Base-by-base conservation (phyloP, 495 filamentous ascomycete genomes). In the Penicillium lividum region DNA sequence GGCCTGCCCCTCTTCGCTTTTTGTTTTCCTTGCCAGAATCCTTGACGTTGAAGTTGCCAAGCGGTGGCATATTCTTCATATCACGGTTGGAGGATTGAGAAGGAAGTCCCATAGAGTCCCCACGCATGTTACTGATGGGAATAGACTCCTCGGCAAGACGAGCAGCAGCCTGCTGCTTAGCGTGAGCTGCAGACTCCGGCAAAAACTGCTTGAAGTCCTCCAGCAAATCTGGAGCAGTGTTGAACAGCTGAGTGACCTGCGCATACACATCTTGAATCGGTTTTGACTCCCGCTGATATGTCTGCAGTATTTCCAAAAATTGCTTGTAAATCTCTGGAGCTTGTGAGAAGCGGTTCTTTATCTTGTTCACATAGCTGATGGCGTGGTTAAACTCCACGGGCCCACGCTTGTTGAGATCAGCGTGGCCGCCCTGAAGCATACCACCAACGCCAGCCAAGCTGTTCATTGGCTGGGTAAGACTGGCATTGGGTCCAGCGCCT, bases 301-400 rank as follows among this genome's bases (percentile, higher is more conserved):
- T 99, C 72, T 99, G 95, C 44, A 99, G 77, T 29, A 99, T 99
- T 69, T 99, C 95, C 7, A 99, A 83, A 68, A 99, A 99, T 66
- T 98, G 92, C 67, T 99, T 99, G 78, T 99, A 99, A 54, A 98
- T 98, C 67, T 99, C 95, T 7, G 95, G 95, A 58, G 94, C 90
- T 61, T 88, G 84, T 46, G 94, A 84, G 70, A 97, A 99, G 42
- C 95, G 94, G 69, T 97, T 99, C 94, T 99, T 99, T 54, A 99
- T 99, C 76, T 99, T 99, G 70, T 99, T 99, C 46, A 99, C 95
- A 68, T 99, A 99, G 69, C 92, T 97, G 58, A 99, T 99, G 0
- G 95, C 95, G 77, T 99, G 95, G 72, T 99, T 99, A 76, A 99
- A 99, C 68, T 99, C 95, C 3, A 99, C 95, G 11, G 95, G 95